Base-by-base conservation (phyloP, 148 eudicot genomes). In the Chenopodium formosanum region DNA sequence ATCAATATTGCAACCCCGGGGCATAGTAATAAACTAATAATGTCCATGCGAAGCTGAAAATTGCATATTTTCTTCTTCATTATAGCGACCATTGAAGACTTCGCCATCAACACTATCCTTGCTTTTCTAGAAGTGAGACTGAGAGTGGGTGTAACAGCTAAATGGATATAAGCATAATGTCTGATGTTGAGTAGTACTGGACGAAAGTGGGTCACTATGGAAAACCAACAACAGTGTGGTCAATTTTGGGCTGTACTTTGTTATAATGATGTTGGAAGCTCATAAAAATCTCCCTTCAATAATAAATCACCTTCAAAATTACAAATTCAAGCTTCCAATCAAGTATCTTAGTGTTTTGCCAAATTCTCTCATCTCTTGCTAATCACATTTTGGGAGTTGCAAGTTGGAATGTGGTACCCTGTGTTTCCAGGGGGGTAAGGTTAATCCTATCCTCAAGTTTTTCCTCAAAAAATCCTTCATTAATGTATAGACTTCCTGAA, bases 211-310 rank as follows among this genome's bases (percentile, higher is more conserved):
- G 76, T 47, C 58, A 73, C 25, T 73, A 22, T 47, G 34, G 20
- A 25, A 23, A 72, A 47, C 60, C 25, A 47, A 27, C 37, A n/a
- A 47, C 4, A 47, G 27, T 73, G 32, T 14, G 5, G 27, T 73
- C 75, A 48, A 73, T 47, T 70, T 73, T 47, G 34, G 76, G 76
- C 7, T 73, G 60, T 73, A 73, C 76, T n/a, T 73, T 73, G 76
- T n/a, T 73, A 47, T 44, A 32, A 73, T 73, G 52, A 22, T 56
- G 22, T 56, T 56, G 62, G 62, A 56, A 56, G 62, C 62, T 56
- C 20, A 56, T 2, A 52, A 52, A 12, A 17, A 56, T 56, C 17
- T 3, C 22, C 17, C 62, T 56, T 56, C 62, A 56, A 56, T 56
- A 4, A 56, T 56, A 56, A 48, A 50, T 50, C 3, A 50, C 53